phyloP scores from a whole-genome alignment of 2,329 filamentous ascomycete species.

The Periconia digitata region DNA sequence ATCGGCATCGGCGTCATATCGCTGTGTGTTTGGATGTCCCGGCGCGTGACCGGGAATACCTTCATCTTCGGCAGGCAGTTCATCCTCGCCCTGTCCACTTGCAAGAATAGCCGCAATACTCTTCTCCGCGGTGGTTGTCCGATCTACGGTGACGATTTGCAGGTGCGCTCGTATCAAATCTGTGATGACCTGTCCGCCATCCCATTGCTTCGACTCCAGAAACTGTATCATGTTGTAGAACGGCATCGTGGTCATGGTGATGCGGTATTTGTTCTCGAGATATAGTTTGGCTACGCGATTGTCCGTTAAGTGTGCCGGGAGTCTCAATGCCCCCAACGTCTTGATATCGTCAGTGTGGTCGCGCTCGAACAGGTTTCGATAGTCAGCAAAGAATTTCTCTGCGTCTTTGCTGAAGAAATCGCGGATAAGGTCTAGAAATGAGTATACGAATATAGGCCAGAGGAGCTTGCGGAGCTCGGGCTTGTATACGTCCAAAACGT shows the following conservation, averaged over 20 bases:
- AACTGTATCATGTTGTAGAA: conserved; percentile 84
- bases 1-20: conserved; percentile 60
- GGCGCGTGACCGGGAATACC: conserved; percentile 69
- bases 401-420: conserved; percentile 73
- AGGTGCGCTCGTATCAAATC: conserved; percentile 67
- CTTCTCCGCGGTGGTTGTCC: conserved; percentile 56
- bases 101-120: conserved; percentile 63
- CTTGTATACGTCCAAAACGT: conserved; percentile 88
- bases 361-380: conserved; percentile 70
- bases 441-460: conserved; percentile 95
- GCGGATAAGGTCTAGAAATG: conserved; percentile 76
- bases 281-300: conserved; percentile 81
- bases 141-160: conserved; percentile 61
- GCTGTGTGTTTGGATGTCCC: conserved; percentile 62
- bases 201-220: conserved; percentile 80
- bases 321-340: conserved; percentile 69
- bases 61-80: conserved; percentile 66
- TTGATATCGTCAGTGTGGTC: conserved; percentile 81
- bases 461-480: conserved; percentile 85
- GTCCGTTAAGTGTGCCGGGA: conserved; percentile 76
- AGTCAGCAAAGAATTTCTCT: conserved; percentile 70
- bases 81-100: conserved; percentile 55
- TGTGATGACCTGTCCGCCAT: conserved; percentile 77
- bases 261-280: conserved; percentile 80
- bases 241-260: conserved; percentile 84